A percentile compares a stretch with the other conserved stretches of the same genome.
Conservation (phyloP, 257 asterid genomes). For the Jasminum sambac region DNA sequence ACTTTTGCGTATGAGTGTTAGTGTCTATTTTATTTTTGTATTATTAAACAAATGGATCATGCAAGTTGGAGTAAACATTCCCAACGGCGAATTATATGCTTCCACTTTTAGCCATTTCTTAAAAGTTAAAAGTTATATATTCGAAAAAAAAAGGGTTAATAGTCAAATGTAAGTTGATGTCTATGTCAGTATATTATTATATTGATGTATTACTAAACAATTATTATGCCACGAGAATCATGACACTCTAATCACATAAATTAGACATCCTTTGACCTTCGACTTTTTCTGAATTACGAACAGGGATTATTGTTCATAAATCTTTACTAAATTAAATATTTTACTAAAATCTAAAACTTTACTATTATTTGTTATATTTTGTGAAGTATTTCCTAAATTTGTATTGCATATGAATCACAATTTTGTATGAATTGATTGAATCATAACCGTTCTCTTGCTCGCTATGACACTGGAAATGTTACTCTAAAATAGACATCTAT, state of each 20-base stretch:
- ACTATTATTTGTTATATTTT: too few relatives aligned
- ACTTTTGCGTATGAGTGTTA: background rate
- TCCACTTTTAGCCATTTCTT: background rate
- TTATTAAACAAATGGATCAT: background rate
- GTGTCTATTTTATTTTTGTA: background rate
- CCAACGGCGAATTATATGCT: constrained; percentile 1
- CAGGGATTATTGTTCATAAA: background rate
- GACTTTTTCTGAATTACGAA: background rate
- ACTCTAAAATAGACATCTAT: too few relatives aligned
- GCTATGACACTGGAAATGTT: too few relatives aligned
- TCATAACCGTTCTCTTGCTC: too few relatives aligned
- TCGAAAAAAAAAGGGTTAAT: too few relatives aligned
- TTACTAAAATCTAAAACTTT: background rate
- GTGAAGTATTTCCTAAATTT: too few relatives aligned
- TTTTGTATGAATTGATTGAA: too few relatives aligned
- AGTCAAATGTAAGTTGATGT: background rate
- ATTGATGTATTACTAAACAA: background rate
- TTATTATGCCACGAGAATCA: background rate
- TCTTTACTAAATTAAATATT: too few relatives aligned
- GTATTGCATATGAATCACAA: too few relatives aligned
- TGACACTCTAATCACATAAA: background rate
- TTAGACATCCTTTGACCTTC: background rate
- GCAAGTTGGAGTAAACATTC: background rate
- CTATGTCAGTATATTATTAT: background rate
- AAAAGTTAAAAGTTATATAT: too few relatives aligned